Base-by-base conservation (phyloP, 306 rosid species). In the Begonia peltatifolia region DNA sequence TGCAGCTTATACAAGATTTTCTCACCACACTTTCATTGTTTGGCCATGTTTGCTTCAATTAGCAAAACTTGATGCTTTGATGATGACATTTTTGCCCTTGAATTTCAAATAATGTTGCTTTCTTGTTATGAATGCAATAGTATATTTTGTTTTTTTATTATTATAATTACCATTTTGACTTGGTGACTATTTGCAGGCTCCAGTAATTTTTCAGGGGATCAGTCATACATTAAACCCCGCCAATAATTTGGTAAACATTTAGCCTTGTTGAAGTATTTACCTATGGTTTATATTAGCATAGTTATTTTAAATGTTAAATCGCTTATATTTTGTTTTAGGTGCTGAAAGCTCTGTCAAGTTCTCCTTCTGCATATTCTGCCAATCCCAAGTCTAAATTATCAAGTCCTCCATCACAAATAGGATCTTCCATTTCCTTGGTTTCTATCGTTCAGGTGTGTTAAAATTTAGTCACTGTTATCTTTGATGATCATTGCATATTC, bases 161-260 rank as follows among this genome's bases (percentile, higher is more conserved):
- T 62, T 62, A 52, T 5, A 5, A 30, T 7, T 30, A 30, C 38
- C 38, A 30, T 30, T 30, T 30, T 53, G 47, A 60, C 65, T 56
- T 12, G 12, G 48, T 64, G 50, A 71, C 48, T 41, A 44, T 63
- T 41, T 17, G 69, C 87, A 90, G 99, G 99, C 95, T 65, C 99
- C 99, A 22, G 84, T 86, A 41, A 94, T 90, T 69, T 90, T 90
- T 67, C 87, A 84, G 57, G 99, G 99, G 62, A 76, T 90, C 67
- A 95, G 84, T 59, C 99, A 90, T 65, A 76, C 95, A 11, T 55
- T 90, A 55, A 86, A 79, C 66, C 81, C 95, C 61, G 65, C 89
- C 60, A 90, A 76, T 71, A 86, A 72, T 68, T 68, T 90, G 99
- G 99, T 90, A 79, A 74, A 16, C 18, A 23, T 30, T 52, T 14